Percentiles rank a stretch among this genome's conserved stretches.
Conservation (phyloP, 2,329 filamentous ascomycete species). For the Peltaster fructicola region DNA sequence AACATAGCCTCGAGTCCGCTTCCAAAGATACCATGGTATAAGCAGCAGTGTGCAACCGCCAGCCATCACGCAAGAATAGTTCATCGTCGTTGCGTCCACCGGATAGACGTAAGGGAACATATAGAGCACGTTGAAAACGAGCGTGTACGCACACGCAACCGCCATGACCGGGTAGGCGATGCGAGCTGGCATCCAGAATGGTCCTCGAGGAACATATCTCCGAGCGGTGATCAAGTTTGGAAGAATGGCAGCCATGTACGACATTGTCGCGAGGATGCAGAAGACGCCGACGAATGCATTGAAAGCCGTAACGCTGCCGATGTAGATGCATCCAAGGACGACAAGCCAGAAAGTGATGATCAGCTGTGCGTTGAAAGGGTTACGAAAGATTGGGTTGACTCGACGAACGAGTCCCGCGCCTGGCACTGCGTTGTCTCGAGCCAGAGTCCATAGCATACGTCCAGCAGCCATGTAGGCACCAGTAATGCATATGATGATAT, state of each 20-base stretch:
- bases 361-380: slow-evolving; percentile 39
- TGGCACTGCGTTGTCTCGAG: slow-evolving; percentile 38
- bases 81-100: slow-evolving; percentile 32
- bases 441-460: slow-evolving; percentile 46
- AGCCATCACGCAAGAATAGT: slow-evolving; percentile 35
- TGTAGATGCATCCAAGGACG: slow-evolving; percentile 44
- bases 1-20: slow-evolving; percentile 21
- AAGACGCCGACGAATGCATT: slow-evolving; percentile 46
- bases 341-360: slow-evolving; percentile 33
- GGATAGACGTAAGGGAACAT: slow-evolving; percentile 37
- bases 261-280: slow-evolving; percentile 36
- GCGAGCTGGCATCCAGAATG: slow-evolving; percentile 36
- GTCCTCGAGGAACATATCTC: slow-evolving; percentile 34
- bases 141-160: slow-evolving; percentile 38
- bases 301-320: slow-evolving; percentile 50
- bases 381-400: slow-evolving; percentile 29
- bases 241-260: slow-evolving; percentile 46
- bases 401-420: slow-evolving; percentile 30
- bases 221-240: slow-evolving; percentile 25
- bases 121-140: slow-evolving; percentile 45
- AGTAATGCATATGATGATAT: slow-evolving; percentile 33
- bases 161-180: slow-evolving; percentile 35
- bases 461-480: slow-evolving; percentile 43
- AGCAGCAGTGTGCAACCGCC: slow-evolving; percentile 35
- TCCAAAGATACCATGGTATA: slow-evolving; percentile 27